Evolutionary conservation across 129 eudicot species (phyloP), one percentile per base, ranked within the genome.

Genomic region (Glebionis coronaria): DNA sequence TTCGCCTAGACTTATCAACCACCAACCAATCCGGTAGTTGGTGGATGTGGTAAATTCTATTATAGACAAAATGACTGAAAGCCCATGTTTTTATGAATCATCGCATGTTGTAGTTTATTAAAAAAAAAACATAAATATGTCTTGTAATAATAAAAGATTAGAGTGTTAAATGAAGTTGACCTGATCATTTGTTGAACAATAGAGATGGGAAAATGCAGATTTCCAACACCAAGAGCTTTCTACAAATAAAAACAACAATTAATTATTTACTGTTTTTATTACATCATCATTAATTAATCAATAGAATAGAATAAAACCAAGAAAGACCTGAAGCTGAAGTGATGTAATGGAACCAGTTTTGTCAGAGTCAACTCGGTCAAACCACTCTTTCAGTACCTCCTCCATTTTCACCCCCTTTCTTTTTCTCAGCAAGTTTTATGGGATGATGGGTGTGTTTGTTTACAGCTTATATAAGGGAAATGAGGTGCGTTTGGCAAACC

Each of bases 141-240:
- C n/a, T 23, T 23, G 25, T 23, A 44, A 29, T 51, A 62, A n/a
- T 3, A 3, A 42, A 87, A 35, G 40, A 35, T 35, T 31, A 4
- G 38, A 31, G 40, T 35, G 40, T 31, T 0, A 5, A 31, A 8
- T 31, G 38, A 31, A 35, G 9, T 35, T 35, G 9, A 35, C 97
- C 97, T 91, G 90, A 91, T 84, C 96, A 91, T 91, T 78, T 91
- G 98, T 72, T 91, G 94, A 61, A 85, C 98, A 76, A 91, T 81
- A 13, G 96, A 65, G 74, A 85, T 67, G 13, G 98, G 68, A 69
- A 91, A 85, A 11, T 83, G 83, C 12, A 91, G 81, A 78, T 91
- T 91, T 74, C 98, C 98, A 67, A 83, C 90, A 11, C 91, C 87
- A 67, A 91, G 82, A 25, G 96, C 96, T 42, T 73, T 76, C 96